phyloP scores from a whole-genome alignment of 176 grass and related monocot genomes.

The Raddia distichophylla region DNA sequence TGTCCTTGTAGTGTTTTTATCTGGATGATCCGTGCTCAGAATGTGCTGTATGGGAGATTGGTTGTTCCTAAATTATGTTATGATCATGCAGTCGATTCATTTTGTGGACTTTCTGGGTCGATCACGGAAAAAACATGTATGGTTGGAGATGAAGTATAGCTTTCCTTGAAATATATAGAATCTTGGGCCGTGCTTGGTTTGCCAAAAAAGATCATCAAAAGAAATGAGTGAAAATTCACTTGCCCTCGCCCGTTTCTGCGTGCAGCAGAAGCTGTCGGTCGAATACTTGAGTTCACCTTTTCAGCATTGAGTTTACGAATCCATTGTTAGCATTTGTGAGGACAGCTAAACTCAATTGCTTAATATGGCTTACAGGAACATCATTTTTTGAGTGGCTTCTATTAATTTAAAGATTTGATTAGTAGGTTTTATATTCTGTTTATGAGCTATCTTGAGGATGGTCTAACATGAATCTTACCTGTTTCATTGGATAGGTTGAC shows the following conservation, averaged over 20 bases:
- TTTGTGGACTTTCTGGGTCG: neutral
- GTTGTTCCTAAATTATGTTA: neutral
- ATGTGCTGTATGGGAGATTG: neutral
- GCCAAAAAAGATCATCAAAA: neutral
- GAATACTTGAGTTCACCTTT: constrained; percentile 15
- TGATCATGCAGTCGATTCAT: neutral
- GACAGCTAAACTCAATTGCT: constrained; percentile 2
- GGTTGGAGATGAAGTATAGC: too few relatives aligned
- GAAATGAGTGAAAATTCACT: neutral
- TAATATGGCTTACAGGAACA: neutral
- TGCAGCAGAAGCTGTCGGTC: neutral
- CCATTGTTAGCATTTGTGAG: neutral
- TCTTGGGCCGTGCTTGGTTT: neutral
- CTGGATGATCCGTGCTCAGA: neutral
- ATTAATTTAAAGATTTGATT: neutral
- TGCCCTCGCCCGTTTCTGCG: neutral
- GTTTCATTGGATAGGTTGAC: constrained; percentile 15
- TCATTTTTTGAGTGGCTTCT: neutral
- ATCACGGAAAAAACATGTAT: too few relatives aligned
- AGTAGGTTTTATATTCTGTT: neutral
- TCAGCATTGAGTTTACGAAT: neutral
- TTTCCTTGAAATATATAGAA: too few relatives aligned
- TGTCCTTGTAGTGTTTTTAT: neutral
- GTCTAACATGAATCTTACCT: constrained; percentile 13
- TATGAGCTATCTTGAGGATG: constrained; percentile 11